Base-by-base conservation (phyloP, 805 yeast species). In the Saturnispora serradocipensis region DNA sequence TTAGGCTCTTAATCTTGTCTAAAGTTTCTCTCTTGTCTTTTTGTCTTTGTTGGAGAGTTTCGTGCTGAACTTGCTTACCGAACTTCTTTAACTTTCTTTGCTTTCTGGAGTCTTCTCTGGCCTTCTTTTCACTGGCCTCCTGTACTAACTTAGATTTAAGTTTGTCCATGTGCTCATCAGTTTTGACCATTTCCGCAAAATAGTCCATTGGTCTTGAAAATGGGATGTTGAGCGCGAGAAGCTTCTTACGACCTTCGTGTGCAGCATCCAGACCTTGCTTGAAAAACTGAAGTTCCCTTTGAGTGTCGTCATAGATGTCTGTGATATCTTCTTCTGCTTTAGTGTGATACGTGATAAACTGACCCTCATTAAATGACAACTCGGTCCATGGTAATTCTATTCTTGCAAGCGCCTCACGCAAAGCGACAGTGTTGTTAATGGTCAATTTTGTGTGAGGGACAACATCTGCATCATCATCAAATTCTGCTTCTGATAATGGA, bases 151-250 rank as follows among this genome's bases (percentile, higher is more conserved):
- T 88, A 62, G 74, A 72, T 75, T 88, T 89, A 64, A 93, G 77
- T 70, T 81, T 87, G 64, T 88, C 97, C 99, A 93, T 93, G 69
- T 93, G 99, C 67, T 88, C 97, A 68, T 93, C 99, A 50, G 90
- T 84, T 73, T 93, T 93, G 54, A 89, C 87, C 99, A 93, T 93
- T 71, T 93, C 99, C 18, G 99, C 99, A 72, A 93, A 93, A 68
- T 88, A 93, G 67, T 93, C 99, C 62, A 80, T 72, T 36, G 99
- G 99, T 68, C 99, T 81, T 28, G 95, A 76, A 67, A 93, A 93
- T 54, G 97, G 88, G 32, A 91, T 81, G 63, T 84, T 83, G 58
- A 86, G 76, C 62, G 81, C 81, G 52, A 81, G 70, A 42, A 86
- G 72, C 50, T 78, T 77, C 45, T 75, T 67, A 62, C 91, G 82